Evolutionary conservation across 345 rosid species (phyloP), one percentile per base, ranked within the genome.

Genomic region (Mallotus nudiflorus): DNA sequence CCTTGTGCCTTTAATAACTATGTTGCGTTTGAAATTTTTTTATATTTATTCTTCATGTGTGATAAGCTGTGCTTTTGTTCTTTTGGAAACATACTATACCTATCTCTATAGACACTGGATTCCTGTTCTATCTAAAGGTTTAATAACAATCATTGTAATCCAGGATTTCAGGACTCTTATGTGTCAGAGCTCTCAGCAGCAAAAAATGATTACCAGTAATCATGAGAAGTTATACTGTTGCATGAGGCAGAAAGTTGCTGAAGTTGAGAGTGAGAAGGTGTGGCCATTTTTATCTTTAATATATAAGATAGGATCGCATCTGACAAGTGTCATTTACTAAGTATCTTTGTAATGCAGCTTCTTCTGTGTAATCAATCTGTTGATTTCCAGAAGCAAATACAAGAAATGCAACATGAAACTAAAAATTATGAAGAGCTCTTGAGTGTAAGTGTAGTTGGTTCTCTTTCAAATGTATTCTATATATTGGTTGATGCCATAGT

Each of bases 181-280:
- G 73, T 67, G 62, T 59, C 85, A 82, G 81, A 85, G 65, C 50
- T 74, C 81, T 70, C 77, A 58, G 51, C 82, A 87, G 74, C 89
- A 88, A 70, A 82, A 77, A 67, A 69, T 84, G 66, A 66, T 84
- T 56, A 58, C 76, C 54, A 56, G 68, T 77, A 73, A 78, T 77
- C 81, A 75, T 69, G 83, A 83, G 66, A 82, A 77, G 59, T 57
- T 85, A 40, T 71, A 77, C 56, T 65, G 53, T 66, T 62, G 52
- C 74, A 73, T 81, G 76, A 73, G 69, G 46, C 85, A 88, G 72
- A 91, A 80, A 77, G 66, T 80, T 73, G 68, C 75, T 70, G 83
- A 79, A 62, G 62, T 78, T 51, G 97, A 89, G 75, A 82, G 71
- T 64, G 91, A 88, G 79, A 89, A 91, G 96, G 98, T 91, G 46